A percentile compares a stretch with the other conserved stretches of the same genome.
phyloP scores from a whole-genome alignment of 139 green algal genomes.

The Closterium sp. region DNA sequence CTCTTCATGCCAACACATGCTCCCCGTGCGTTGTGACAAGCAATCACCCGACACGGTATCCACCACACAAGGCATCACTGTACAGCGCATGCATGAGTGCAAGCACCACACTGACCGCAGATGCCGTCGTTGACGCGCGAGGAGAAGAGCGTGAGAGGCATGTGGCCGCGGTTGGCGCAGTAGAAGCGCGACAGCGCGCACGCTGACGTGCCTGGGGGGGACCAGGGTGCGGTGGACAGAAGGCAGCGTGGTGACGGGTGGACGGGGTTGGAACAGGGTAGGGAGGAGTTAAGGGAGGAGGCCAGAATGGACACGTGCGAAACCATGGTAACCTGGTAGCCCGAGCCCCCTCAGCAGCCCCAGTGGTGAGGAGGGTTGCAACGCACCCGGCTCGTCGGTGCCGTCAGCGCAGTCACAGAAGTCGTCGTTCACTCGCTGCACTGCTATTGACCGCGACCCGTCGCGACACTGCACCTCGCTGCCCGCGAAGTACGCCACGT shows the following conservation, averaged over 20 bases:
- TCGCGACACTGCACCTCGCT: conserved; percentile 24
- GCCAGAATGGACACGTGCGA: background rate
- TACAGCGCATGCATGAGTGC: too few species aligned
- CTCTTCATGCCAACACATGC: too few species aligned
- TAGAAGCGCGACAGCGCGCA: conserved; percentile 83
- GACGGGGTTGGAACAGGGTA: background rate
- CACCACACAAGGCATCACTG: too few species aligned
- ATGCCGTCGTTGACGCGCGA: conserved; percentile 91
- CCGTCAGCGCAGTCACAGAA: conserved; percentile 95
- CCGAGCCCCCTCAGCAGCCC: too few species aligned
- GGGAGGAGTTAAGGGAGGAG: background rate
- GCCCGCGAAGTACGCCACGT: conserved; percentile 18
- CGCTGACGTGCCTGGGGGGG: conserved; percentile 76
- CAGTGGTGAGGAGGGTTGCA: too few species aligned
- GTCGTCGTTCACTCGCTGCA: conserved; percentile 81
- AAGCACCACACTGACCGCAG: conserved; percentile 68
- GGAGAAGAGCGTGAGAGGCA: conserved; percentile 65
- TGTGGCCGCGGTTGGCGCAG: conserved; percentile 77
- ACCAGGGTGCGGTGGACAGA: background rate
- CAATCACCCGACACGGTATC: too few species aligned
- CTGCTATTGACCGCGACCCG: background rate
- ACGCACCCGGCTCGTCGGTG: conserved; percentile 83
- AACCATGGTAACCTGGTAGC: too few species aligned
- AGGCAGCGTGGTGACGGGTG: background rate
- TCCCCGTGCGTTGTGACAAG: too few species aligned